These are phyloP conservation scores for Russula sp. DNA, from an alignment of 768 basidiomycete genomes.

Conservation along the genomic window DNA sequence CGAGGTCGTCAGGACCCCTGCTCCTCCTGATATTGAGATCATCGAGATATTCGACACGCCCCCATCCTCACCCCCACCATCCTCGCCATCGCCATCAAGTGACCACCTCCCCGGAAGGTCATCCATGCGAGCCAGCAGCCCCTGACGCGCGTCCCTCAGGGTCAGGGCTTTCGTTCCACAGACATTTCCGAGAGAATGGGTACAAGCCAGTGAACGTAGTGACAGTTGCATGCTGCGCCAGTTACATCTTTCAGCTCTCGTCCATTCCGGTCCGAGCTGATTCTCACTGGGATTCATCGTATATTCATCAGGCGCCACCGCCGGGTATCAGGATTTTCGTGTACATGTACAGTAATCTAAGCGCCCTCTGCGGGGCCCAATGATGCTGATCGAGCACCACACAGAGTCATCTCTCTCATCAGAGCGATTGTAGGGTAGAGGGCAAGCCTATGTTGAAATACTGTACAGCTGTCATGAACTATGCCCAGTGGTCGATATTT, in stretches of 20 bases:
- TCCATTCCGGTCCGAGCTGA: too few species aligned
- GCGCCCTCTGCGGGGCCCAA: background rate
- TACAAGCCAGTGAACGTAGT: too few species aligned
- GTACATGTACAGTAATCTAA: background rate
- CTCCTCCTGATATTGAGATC: conserved; percentile 17
- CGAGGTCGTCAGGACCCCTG: conserved; percentile 20
- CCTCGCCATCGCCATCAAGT: conserved; percentile 7
- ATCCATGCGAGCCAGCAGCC: background rate
- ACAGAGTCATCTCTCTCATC: background rate
- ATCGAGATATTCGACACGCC: conserved; percentile 31
- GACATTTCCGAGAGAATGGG: background rate
- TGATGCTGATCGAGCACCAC: background rate
- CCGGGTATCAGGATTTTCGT: background rate
- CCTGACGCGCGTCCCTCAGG: background rate
- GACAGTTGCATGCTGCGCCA: too few species aligned
- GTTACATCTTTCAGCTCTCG: too few species aligned
- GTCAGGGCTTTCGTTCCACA: background rate
- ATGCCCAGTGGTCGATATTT: too few species aligned
- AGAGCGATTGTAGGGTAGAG: background rate
- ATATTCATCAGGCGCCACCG: background rate
- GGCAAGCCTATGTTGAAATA: background rate
- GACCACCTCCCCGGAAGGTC: background rate
- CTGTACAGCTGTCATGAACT: background rate
- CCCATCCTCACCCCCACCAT: conserved; percentile 18
- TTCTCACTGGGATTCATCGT: background rate